A percentile compares a stretch with the other conserved stretches of the same genome.
These are phyloP conservation scores for Chaetomium fimeti DNA, from an alignment of 495 filamentous ascomycete genomes.

Conservation along the genomic window DNA sequence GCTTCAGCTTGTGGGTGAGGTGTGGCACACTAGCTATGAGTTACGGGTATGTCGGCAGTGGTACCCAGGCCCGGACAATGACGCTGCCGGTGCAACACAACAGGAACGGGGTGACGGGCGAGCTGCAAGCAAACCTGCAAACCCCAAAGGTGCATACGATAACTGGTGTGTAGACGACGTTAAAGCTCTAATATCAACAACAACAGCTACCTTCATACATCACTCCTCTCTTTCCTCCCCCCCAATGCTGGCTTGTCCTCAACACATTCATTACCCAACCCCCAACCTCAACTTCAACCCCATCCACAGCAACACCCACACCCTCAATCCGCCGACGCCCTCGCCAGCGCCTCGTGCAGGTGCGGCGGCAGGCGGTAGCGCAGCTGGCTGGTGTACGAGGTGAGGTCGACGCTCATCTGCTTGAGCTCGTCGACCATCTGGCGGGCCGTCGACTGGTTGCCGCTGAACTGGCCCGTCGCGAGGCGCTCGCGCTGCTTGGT, in stretches of 20 bases:
- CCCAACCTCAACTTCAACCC: background rate
- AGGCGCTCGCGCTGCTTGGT: conserved; percentile 68
- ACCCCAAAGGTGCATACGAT: background rate
- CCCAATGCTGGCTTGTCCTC: too few species aligned
- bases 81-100: too few species aligned
- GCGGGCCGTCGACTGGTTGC: conserved; percentile 64
- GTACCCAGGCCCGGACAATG: too few species aligned
- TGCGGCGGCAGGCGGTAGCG: conserved; percentile 73
- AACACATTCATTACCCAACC: background rate
- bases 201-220: background rate
- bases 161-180: too few species aligned
- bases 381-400: conserved; percentile 92
- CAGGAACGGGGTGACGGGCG: too few species aligned
- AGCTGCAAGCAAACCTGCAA: too few species aligned
- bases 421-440: conserved; percentile 66
- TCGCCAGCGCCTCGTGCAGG: conserved; percentile 78
- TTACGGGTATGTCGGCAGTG: too few species aligned
- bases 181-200: background rate
- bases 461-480: conserved; percentile 64
- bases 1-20: too few species aligned
- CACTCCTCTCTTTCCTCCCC: background rate
- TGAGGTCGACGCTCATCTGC: conserved; percentile 78
- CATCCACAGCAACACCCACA: too few species aligned
- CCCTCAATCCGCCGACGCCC: conserved; percentile 65
- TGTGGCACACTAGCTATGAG: too few species aligned